phyloP scores from a whole-genome alignment of 495 filamentous ascomycete species.

The Tuber calosporum region DNA sequence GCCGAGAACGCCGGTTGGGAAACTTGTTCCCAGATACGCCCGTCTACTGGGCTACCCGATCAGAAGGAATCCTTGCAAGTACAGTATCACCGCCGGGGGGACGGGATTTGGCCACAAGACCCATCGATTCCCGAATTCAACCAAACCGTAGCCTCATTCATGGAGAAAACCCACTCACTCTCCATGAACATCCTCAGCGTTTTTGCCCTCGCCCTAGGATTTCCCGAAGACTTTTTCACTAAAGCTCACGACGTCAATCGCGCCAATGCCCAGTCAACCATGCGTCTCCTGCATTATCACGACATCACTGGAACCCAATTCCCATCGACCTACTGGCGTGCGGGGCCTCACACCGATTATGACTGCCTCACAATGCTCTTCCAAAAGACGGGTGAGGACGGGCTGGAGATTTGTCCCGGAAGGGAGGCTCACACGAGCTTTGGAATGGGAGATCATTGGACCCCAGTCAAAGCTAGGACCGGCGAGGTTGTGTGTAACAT shows the following conservation, averaged over 20 bases:
- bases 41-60: slow-evolving; percentile 55
- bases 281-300: slow-evolving; percentile 56
- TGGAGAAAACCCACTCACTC: slow-evolving; percentile 50
- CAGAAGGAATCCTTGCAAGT: slow-evolving; percentile 59
- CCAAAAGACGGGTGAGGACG: slow-evolving; percentile 56
- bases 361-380: slow-evolving; percentile 60
- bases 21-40: slow-evolving; percentile 54
- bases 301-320: slow-evolving; percentile 45
- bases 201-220: slow-evolving; percentile 55
- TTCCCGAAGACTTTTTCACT: slow-evolving; percentile 53
- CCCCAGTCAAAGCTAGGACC: slow-evolving; percentile 52
- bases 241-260: slow-evolving; percentile 49
- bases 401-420: slow-evolving; percentile 61
- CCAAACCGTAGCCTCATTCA: slow-evolving; percentile 47
- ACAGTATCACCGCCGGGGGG: slow-evolving; percentile 51
- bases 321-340: slow-evolving; percentile 52
- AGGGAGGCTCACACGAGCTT: slow-evolving; percentile 56
- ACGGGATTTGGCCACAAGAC: slow-evolving; percentile 50
- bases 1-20: slow-evolving; percentile 60
- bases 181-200: slow-evolving; percentile 55
- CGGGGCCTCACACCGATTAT: slow-evolving; percentile 60
- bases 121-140: slow-evolving; percentile 49
- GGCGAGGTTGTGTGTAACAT: slow-evolving; percentile 63
- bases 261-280: slow-evolving; percentile 51
- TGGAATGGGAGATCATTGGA: slow-evolving; percentile 55